Base-by-base conservation (phyloP, 768 basidiomycete species). In the Amanita molliuscula region DNA sequence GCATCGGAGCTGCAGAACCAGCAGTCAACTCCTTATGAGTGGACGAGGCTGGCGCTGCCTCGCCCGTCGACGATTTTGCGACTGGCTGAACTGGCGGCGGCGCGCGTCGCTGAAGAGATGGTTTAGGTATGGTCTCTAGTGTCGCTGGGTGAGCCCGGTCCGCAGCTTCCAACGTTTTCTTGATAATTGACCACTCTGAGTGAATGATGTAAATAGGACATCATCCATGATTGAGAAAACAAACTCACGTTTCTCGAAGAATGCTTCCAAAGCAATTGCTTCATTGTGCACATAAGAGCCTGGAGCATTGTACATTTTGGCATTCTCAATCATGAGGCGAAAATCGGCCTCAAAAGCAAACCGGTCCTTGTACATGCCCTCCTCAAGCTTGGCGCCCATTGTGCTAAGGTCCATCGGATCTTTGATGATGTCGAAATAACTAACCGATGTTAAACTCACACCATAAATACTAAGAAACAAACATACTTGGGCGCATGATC, bases 401-500 rank as follows among this genome's bases (percentile, higher is more conserved):
- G 93, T 92, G 46, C 83, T 82, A 15, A 98, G 72, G 61, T 99
- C 96, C 90, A 99, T 97, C 0, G 96, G 95, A 9, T 85, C 74
- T 64, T 88, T 88, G 64, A 99, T 84, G 52, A 93, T 68, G 47
- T 88, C 82, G 59, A 92, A 91, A 63, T 98, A 98, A 56, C 93
- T 95, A 29, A 16, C 55, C 35, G 15, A 34, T 18, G 52, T 64
- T 23, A 60, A 48, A 50, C 26, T 26, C 40, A 40, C 35, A 23
- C 42, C 37, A 45, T 9, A 37, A 9, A 43, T 6, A 29, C 20
- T 49, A 38, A 25, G 6, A 55, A 47, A 15, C 10, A 23, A 40
- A 72, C 77, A 47, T 62, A 95, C 88, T 87, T 87, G 15, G 89
- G 89, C 8, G 91, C 93, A 59, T 79, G 77, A 58, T 96, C 93